Evolutionary conservation across 371 early-diverging fungal species (phyloP), one percentile per base, ranked within the genome.

Genomic region (Mucor ambiguus): DNA sequence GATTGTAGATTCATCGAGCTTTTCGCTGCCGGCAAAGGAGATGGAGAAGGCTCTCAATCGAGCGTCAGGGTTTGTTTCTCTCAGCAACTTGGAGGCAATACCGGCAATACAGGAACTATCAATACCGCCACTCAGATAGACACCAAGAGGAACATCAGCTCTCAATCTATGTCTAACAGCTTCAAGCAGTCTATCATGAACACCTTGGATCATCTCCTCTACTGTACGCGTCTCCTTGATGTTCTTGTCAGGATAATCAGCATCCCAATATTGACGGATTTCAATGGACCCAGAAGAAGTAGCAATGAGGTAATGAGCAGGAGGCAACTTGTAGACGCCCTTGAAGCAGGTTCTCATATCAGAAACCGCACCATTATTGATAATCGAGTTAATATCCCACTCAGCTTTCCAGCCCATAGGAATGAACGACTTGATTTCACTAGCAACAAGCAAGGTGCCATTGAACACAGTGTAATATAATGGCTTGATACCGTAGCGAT

Each of bases 1-100:
- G n/a, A 71, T 67, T 14, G 55, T 16, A 0, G 63, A 67, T 63
- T 71, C 71, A 26, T 71, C 71, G 18, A 58, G 59, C 30, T 62
- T 43, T 14, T 54, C 63, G 20, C 63, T 70, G 22, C 62, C 70
- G 9, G 60, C 33, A 46, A 71, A 71, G 6, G 71, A 63, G 28
- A 71, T 67, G 18, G 67, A 67, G 30, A 71, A 71, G 0, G 67
- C 67, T 37, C 59, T 48, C 5, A 72, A 35, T 32, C 20, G 55
- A 9, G 72, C 72, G 9, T 56, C 30, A 56, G 57, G 57, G 8
- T 56, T 56, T 30, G 91, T 84, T 77, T 92, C 90, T 54, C 96
- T 85, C 44, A 88, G 87, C 8, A 56, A 12, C 20, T 66, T 54
- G 22, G 67, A 58, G 22, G 52, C 52, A 52, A 52, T 52, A 52